Conservation (phyloP, 2,329 filamentous ascomycete species). For the Trichoderma guizhouense region DNA sequence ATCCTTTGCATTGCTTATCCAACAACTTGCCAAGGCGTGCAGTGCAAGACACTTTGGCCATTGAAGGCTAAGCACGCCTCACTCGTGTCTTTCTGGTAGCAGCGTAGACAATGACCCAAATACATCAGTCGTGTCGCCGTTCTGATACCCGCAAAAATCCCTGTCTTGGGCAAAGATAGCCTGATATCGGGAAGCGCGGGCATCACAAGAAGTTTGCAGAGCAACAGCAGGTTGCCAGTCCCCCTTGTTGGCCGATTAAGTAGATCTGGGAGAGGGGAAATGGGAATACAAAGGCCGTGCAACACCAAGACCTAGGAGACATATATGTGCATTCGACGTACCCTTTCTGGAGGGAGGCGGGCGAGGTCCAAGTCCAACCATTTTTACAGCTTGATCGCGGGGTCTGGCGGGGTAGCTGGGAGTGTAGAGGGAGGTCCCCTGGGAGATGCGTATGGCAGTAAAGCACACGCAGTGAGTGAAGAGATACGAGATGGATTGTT, state of each 20-base stretch:
- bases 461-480: not conserved
- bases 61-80: not conserved
- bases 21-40: not conserved
- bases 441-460: not conserved
- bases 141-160: not conserved
- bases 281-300: no score
- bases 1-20: not conserved
- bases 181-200: not conserved
- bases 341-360: conserved; percentile 60
- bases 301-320: not conserved
- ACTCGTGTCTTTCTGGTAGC: not conserved
- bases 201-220: not conserved
- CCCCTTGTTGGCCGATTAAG: not conserved
- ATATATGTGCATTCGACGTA: conserved; percentile 43
- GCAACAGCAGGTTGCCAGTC: not conserved
- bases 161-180: not conserved
- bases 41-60: not conserved
- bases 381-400: conserved; percentile 37
- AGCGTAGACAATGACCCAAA: not conserved
- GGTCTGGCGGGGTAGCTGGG: conserved; percentile 36
- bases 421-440: not conserved
- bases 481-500: not conserved
- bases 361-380: conserved; percentile 51
- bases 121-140: not conserved
- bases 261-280: not conserved